Evolutionary conservation across 805 yeast genomes (phyloP).

Genomic region (Pichia nanzhaoensis): DNA sequence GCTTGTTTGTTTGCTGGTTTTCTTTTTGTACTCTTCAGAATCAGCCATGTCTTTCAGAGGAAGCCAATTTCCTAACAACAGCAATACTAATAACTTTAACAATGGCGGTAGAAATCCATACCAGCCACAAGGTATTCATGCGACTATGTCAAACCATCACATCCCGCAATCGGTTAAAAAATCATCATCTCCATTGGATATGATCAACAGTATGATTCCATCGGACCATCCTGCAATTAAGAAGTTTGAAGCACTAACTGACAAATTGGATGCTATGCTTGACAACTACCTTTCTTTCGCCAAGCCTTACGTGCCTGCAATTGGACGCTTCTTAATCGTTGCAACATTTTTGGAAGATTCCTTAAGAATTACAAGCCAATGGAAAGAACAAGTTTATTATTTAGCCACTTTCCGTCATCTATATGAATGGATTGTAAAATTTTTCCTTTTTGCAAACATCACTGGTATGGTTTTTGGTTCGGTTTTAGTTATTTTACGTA

Average conservation of each 20-base stretch:
- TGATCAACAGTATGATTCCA: conserved; percentile 27
- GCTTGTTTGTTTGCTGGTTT: neutral
- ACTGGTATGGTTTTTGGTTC: conserved; percentile 69
- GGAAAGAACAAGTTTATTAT: conserved; percentile 87
- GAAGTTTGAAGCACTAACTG: conserved; percentile 45
- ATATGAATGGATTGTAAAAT: conserved; percentile 69
- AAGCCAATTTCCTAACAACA: conserved; percentile 24
- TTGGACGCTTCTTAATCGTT: conserved; percentile 85
- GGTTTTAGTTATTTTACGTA: conserved; percentile 60
- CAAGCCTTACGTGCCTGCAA: conserved; percentile 74
- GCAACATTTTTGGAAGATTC: conserved; percentile 93
- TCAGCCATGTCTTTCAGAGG: conserved; percentile 28
- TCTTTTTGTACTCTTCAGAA: neutral
- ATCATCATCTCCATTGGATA: conserved; percentile 17
- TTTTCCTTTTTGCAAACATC: conserved; percentile 61
- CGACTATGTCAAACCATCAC: conserved; percentile 2
- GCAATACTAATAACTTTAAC: neutral
- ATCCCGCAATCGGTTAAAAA: conserved; percentile 8
- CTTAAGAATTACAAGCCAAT: conserved; percentile 73
- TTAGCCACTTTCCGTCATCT: conserved; percentile 72
- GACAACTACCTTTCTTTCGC: conserved; percentile 45
- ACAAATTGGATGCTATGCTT: conserved; percentile 47
- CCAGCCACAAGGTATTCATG: neutral
- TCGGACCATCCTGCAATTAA: conserved; percentile 27
- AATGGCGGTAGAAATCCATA: conserved; percentile 3